Evolutionary conservation across 768 basidiomycete genomes (phyloP), one percentile per base, ranked within the genome.

Genomic region (Lyophyllum decastes): DNA sequence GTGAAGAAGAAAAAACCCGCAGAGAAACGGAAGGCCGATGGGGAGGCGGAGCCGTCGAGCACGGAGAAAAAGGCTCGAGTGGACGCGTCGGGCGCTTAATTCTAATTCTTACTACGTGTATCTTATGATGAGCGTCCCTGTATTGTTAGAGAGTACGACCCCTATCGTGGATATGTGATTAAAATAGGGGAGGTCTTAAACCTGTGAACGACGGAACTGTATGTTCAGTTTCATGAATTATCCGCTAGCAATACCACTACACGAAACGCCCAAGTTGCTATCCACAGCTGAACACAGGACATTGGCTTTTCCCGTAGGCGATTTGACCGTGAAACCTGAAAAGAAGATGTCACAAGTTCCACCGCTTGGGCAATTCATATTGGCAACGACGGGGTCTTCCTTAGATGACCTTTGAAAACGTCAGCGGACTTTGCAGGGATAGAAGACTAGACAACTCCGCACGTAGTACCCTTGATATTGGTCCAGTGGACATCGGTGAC

Each of bases 1-100:
- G 92, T 96, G 78, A 98, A 95, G 80, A 94, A 93, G 72, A 89
- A 88, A 68, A 82, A 81, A 64, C 64, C 74, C 2, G 64, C 66
- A 12, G 67, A 69, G 11, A 94, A 92, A 71, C 84, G 91, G 50
- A 92, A 92, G 72, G 89, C 87, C 3, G 89, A 89, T 4, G 82
- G 78, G 17, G 83, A 81, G 4, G 78, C 72, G 5, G 80, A 75
- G 21, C 72, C 73, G 33, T 70, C 81, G 4, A 73, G 65, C 27
- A 74, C 78, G 9, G 85, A 85, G 61, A 92, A 92, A 68, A 91
- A 89, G 68, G 81, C 82, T 30, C 84, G 81, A 60, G 53, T 91
- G 34, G 86, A 87, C 24, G 64, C 70, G 40, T 65, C 68, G 26
- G 63, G 70, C 43, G 67, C 58, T 58, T 68, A 43, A 58, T 55